Evolutionary conservation across 129 eudicot genomes (phyloP).

Genomic region (Lactuca saligna): DNA sequence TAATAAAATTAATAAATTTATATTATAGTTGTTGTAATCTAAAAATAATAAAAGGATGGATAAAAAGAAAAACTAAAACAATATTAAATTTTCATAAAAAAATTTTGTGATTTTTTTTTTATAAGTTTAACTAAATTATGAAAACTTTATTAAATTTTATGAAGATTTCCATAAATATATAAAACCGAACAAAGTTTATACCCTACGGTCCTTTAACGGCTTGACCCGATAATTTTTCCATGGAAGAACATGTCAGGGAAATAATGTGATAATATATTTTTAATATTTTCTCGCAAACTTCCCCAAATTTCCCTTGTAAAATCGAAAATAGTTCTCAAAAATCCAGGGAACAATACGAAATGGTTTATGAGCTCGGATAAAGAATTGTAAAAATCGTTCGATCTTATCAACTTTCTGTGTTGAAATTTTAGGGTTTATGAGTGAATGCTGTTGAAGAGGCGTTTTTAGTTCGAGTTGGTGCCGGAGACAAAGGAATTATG

Average conservation of each 20-base stretch:
- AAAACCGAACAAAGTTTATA: too few species aligned
- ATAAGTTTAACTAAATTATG: too few species aligned
- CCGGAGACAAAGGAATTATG: conserved; percentile 4
- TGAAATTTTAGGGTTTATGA: conserved; percentile 25
- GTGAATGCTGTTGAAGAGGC: not conserved
- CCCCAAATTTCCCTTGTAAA: conserved; percentile 16
- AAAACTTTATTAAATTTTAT: too few species aligned
- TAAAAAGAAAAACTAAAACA: too few species aligned
- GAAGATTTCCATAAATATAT: too few species aligned
- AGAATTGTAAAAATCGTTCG: not conserved
- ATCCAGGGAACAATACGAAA: not conserved
- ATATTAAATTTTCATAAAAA: too few species aligned
- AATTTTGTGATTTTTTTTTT: too few species aligned
- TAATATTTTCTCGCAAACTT: not conserved
- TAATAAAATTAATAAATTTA: too few species aligned
- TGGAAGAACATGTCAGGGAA: not conserved
- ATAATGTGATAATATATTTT: not conserved
- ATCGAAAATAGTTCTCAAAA: conserved; percentile 2
- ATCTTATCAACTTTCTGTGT: not conserved
- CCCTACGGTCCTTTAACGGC: too few species aligned
- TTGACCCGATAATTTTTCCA: not conserved
- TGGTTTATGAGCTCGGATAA: conserved; percentile 13
- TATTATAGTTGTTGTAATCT: too few species aligned
- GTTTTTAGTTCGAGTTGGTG: not conserved
- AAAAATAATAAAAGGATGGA: too few species aligned